Conservation (phyloP, 2,329 filamentous ascomycete genomes). For the Pseudovirgaria hyperparasitica region DNA sequence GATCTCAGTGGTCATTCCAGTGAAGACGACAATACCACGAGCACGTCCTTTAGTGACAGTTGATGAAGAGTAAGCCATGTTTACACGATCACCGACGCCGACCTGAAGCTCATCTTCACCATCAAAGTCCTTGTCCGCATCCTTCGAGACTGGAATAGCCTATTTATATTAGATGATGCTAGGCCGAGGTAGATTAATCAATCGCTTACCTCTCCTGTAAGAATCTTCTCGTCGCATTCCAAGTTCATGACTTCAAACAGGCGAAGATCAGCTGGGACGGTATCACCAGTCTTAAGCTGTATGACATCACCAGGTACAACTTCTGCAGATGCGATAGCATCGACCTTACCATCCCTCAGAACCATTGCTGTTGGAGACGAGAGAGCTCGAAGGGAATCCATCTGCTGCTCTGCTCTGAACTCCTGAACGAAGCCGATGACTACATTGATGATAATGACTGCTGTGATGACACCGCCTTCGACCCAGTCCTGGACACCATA, state of each 20-base stretch:
- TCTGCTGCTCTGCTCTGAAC: conserved; percentile 30
- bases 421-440: conserved; percentile 46
- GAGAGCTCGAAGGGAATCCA: conserved; percentile 27
- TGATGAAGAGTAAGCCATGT: conserved; percentile 59
- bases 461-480: conserved; percentile 50
- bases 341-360: conserved; percentile 20
- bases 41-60: conserved; percentile 60
- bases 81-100: conserved; percentile 48
- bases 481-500: conserved; percentile 54
- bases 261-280: conserved; percentile 54
- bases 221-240: conserved; percentile 61
- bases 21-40: conserved; percentile 54
- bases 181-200: too few relatives aligned
- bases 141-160: conserved; percentile 57
- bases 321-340: conserved; percentile 23
- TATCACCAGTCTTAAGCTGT: conserved; percentile 39
- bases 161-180: too few relatives aligned
- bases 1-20: conserved; percentile 64
- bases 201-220: conserved; percentile 67
- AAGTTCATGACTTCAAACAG: conserved; percentile 56
- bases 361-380: conserved; percentile 26
- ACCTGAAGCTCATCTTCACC: conserved; percentile 38
- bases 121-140: conserved; percentile 40
- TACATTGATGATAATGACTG: conserved; percentile 55
- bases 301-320: conserved; percentile 28